Base-by-base conservation (phyloP, 2,329 filamentous ascomycete species). In the Colletotrichum graminicola region DNA sequence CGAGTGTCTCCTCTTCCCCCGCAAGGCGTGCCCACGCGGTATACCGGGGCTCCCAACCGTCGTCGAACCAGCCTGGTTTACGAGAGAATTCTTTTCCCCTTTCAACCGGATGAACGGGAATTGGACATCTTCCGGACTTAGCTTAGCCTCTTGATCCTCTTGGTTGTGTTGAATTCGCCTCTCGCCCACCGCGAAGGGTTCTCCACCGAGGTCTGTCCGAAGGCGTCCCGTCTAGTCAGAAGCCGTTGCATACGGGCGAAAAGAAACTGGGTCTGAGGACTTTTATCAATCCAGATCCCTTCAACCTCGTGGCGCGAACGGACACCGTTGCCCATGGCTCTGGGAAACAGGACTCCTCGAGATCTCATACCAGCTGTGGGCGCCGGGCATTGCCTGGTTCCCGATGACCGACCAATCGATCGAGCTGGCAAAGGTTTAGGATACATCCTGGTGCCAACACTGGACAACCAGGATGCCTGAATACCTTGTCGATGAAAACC, bases 181-280 rank as follows among this genome's bases (percentile, higher is more conserved):
- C 4, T 45, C 39, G 51, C 36, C 45, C 65, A 43, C 39, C 47
- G 3, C 34, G 21, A 29, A 47, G 11, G 18, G 18, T 68, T 54
- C 47, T 47, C 56, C 65, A 32, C 65, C 65, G 59, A 68, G 54
- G 65, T 71, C 65, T 39, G 52, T 36, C 68, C 65, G 65, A 49
- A 41, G 41, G 36, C 29, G 14, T 26, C 59, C 68, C 52, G 52
- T 49, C 54, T 23, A 10, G n/a, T 55, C 36, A 60, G 65, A 62
- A 36, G 41, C 32, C 23, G 36, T 32, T 47, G 34, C 32, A 26
- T 36, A n/a, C 57, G 11, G 49, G 26, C 41, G 5, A 54, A 43
- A 67, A 43, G 36, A 62, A 43, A 49, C 23, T 47, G 26, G 39
- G 16, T 41, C 39, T 41, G 18, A 21, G 49, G 39, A 41, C 12